Evolutionary conservation across 306 rosid species (phyloP).

Genomic region (Ceratonia siliqua): DNA sequence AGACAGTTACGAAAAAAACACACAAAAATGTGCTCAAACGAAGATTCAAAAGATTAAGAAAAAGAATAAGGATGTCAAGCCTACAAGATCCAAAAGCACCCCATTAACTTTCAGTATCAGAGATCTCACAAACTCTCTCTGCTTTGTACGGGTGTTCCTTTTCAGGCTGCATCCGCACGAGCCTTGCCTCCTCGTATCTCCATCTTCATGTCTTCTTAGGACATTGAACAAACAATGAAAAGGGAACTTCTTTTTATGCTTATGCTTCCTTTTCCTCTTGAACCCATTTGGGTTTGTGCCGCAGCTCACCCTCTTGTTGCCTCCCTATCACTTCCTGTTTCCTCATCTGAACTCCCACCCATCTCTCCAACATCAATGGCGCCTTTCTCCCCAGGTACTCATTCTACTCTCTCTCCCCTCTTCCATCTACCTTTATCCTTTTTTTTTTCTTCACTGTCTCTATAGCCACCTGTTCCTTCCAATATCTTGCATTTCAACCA

Average conservation of each 20-base stretch:
- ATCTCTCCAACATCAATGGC: slow-evolving; percentile 56
- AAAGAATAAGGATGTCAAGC: neutral
- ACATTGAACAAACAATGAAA: slow-evolving; percentile 34
- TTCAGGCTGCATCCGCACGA: slow-evolving; percentile 28
- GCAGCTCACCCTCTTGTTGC: slow-evolving; percentile 41
- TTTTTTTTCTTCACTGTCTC: slow-evolving; percentile 26
- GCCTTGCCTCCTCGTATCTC: slow-evolving; percentile 11
- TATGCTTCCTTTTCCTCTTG: slow-evolving; percentile 40
- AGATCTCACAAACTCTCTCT: slow-evolving; percentile 13
- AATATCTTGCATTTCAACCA: slow-evolving; percentile 10
- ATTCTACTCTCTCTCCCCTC: slow-evolving; percentile 4
- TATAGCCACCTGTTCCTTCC: slow-evolving; percentile 29
- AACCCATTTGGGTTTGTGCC: slow-evolving; percentile 51
- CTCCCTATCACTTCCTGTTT: slow-evolving; percentile 22
- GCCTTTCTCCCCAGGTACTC: slow-evolving; percentile 67
- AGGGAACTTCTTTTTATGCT: slow-evolving; percentile 47
- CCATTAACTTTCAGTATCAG: slow-evolving; percentile 15
- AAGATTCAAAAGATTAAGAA: neutral
- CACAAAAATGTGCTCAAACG: neutral
- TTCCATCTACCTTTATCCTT: neutral
- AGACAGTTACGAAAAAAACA: neutral
- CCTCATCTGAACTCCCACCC: slow-evolving; percentile 48
- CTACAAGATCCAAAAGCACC: slow-evolving; percentile 34
- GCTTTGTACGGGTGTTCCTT: slow-evolving; percentile 9
- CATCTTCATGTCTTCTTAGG: slow-evolving; percentile 42